These are phyloP conservation scores for Colletotrichum lentis DNA, from an alignment of 2,329 filamentous ascomycete species.

Conservation along the genomic window DNA sequence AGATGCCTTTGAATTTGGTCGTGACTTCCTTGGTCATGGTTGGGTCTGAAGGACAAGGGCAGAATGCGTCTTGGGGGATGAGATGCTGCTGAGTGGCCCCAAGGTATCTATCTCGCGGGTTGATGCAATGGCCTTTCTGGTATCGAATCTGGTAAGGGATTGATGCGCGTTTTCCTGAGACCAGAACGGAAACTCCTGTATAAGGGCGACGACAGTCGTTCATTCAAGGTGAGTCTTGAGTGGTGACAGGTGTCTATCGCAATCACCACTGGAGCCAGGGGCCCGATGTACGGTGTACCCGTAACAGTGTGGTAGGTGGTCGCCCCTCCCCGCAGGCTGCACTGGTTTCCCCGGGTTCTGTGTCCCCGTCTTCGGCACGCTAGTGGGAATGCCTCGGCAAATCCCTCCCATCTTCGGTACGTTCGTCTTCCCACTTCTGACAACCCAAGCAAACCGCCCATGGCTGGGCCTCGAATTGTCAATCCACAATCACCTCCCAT, in stretches of 20 bases:
- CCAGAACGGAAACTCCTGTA: not conserved
- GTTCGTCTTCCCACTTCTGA: constrained; percentile 13
- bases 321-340: not conserved
- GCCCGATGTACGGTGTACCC: not conserved
- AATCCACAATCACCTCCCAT: constrained; percentile 5
- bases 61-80: not conserved
- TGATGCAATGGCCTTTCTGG: not conserved
- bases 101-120: not conserved
- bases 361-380: constrained; percentile 30
- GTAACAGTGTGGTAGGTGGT: not conserved
- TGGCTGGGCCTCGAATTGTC: constrained; percentile 2
- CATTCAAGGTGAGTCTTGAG: not conserved
- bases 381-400: constrained; percentile 34
- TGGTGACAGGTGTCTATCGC: not conserved
- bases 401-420: constrained; percentile 1
- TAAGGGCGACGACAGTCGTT: not conserved
- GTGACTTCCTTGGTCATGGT: not conserved
- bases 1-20: constrained; percentile 8
- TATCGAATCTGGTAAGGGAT: not conserved
- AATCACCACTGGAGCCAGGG: not conserved
- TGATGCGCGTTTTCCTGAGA: not conserved
- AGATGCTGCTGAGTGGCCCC: not conserved
- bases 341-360: constrained; percentile 30
- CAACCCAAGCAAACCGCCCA: constrained; percentile 13
- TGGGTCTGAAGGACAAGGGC: not conserved